Evolutionary conservation across 768 basidiomycete species (phyloP), one percentile per base, ranked within the genome.

Genomic region (Phallus indusiatus): DNA sequence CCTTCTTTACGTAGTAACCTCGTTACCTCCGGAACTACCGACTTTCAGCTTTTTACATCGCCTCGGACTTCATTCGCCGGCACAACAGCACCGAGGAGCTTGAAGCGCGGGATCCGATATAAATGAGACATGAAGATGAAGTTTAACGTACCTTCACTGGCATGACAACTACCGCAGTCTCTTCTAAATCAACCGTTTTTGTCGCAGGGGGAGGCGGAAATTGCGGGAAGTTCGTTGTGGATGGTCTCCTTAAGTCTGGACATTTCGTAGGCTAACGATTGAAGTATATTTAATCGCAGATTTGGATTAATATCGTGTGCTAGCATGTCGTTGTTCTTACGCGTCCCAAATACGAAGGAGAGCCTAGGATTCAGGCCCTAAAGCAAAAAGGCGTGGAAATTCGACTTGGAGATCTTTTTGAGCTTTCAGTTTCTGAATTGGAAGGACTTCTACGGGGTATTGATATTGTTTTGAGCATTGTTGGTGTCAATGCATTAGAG

Each of bases 151-250:
- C 28, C 28, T 7, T 28, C 28, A 28, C 28, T 7, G 7, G 7
- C 28, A 28, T 28, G 28, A 28, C 28, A 7, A 3, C 28, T 28
- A 7, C 28, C 4, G 12, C 42, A 14, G 42, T 14, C n/a, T 10
- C 42, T n/a, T 42, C 42, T 10, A 42, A n/a, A 42, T 10, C 42
- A 5, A 22, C 51, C 2, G 65, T 67, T 6, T 54, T 67, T 50
- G 49, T 69, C 36, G 62, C 67, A 24, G 66, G 68, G 5, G 66
- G 60, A 5, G 60, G 63, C 10, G 68, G 67, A 1, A 37, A 53
- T 24, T 67, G 64, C 12, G 68, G 67, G 6, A 14, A 18, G 7
- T 53, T 50, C 20, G 61, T 69, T 50, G 55, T 65, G 6, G 28
- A 63, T 7, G 64, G 47, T 2, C 61, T 69, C 4, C 54, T 64